Evolutionary conservation across 495 filamentous ascomycete genomes (phyloP).

Genomic region (Viridothelium virens): DNA sequence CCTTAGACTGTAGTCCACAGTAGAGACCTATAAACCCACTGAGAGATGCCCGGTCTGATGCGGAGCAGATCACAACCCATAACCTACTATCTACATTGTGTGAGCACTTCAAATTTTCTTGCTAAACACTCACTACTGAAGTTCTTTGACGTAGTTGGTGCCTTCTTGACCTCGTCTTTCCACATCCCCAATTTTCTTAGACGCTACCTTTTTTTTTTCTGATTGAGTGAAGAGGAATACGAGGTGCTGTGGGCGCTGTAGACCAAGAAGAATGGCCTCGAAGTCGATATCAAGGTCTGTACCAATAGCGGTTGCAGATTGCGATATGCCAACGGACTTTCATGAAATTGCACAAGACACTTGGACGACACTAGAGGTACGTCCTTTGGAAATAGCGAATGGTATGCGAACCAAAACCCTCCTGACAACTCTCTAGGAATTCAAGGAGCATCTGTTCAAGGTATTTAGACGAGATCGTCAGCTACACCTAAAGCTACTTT

Average conservation of each 20-base stretch:
- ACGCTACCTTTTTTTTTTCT: not conserved
- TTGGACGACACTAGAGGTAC: conserved; percentile 1
- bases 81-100: too few relatives aligned
- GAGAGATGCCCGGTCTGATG: too few relatives aligned
- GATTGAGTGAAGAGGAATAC: not conserved
- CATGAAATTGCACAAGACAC: not conserved
- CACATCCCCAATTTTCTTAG: too few relatives aligned
- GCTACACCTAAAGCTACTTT: not conserved
- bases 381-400: not conserved
- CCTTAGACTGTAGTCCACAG: too few relatives aligned
- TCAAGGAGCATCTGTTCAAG: not conserved
- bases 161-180: too few relatives aligned
- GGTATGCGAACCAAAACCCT: not conserved
- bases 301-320: not conserved
- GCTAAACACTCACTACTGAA: too few relatives aligned
- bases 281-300: not conserved
- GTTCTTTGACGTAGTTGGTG: too few relatives aligned
- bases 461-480: not conserved
- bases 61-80: too few relatives aligned
- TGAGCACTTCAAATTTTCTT: too few relatives aligned
- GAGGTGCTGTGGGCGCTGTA: not conserved
- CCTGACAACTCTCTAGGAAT: not conserved
- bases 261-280: not conserved
- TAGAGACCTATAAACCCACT: too few relatives aligned
- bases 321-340: not conserved